These are phyloP conservation scores for Mycena epipterygia DNA, from an alignment of 768 basidiomycete species.

Conservation along the genomic window DNA sequence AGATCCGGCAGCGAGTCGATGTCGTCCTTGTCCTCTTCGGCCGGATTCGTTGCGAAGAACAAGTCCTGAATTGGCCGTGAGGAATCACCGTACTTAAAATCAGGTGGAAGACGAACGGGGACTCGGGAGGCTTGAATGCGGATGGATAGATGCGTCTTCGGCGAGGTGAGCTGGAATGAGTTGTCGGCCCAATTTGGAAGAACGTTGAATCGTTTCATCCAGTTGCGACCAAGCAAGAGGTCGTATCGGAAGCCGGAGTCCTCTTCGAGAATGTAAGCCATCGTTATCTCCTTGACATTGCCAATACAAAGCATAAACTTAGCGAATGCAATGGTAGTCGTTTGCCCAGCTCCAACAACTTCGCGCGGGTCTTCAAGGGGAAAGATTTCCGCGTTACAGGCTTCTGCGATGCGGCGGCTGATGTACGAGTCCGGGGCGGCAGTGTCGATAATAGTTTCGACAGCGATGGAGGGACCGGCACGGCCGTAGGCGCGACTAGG, in stretches of 20 bases:
- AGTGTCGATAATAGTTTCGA: slow-evolving; percentile 31
- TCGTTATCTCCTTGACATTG: slow-evolving; percentile 14
- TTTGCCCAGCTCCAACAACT: slow-evolving; percentile 28
- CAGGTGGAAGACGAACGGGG: neutral
- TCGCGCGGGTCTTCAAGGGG: neutral
- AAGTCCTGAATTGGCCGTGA: neutral
- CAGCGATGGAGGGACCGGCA: neutral
- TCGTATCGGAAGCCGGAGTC: slow-evolving; percentile 27
- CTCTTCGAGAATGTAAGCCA: slow-evolving; percentile 21
- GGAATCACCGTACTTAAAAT: neutral
- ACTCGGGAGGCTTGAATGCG: slow-evolving; percentile 8
- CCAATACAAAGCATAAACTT: slow-evolving; percentile 24
- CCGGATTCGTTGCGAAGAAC: neutral
- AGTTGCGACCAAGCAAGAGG: slow-evolving; percentile 17
- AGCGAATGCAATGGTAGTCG: slow-evolving; percentile 16
- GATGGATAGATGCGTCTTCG: slow-evolving; percentile 13
- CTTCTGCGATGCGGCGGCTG: neutral
- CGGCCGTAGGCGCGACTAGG: neutral
- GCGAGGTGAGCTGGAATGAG: slow-evolving; percentile 19
- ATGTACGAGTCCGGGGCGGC: slow-evolving; percentile 27
- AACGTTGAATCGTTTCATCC: slow-evolving; percentile 12
- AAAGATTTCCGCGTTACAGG: slow-evolving; percentile 10
- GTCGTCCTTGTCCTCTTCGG: neutral
- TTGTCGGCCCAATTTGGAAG: slow-evolving; percentile 23
- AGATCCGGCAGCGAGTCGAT: neutral